Base-by-base conservation (phyloP, 2,329 filamentous ascomycete species). In the Verticillium zaregamsianum region DNA sequence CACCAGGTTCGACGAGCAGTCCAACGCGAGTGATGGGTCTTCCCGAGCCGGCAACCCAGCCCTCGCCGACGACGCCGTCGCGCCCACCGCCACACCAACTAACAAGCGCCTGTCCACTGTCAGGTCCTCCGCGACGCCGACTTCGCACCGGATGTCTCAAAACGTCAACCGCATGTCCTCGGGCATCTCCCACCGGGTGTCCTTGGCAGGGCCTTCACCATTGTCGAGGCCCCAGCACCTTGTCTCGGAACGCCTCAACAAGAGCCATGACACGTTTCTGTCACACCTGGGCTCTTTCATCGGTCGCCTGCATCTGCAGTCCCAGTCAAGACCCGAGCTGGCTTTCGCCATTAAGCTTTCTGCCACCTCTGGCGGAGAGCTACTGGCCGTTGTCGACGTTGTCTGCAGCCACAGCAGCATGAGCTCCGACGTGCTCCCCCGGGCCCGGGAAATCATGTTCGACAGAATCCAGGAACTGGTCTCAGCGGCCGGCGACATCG, bases 261-360 rank as follows among this genome's bases (percentile, higher is more conserved):
- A 85, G 58, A 90, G 88, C 58, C 93, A 97, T 77, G 93, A 98
- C 76, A 86, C 86, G 8, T 97, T 98, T 70, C 80, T 99, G 59
- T 95, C 93, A 7, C 90, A 93, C 71, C 86, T 99, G 59, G 94
- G 92, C 58, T 96, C 92, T 5, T 97, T 98, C 73, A 94, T 98
- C 72, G 95, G 95, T 17, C 83, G 87, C 40, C 83, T 97, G 61
- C 92, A 97, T 74, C 82, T 97, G 63, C 93, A 97, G 73, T 95
- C 93, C n/a, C 90, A 95, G 65, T 95, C 93, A 8, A 90, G 92
- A 9, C 86, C 90, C 1, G 93, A 97, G 72, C 82, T 98, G 57
- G 87, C 93, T 35, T 78, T 88, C 12, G 93, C 91, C 17, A 94
- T 96, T 57, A 89, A 91, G 71, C 89, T 94, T 72, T 92, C 93